phyloP scores from a whole-genome alignment of 805 yeast species.

The Candida multigemmis region DNA sequence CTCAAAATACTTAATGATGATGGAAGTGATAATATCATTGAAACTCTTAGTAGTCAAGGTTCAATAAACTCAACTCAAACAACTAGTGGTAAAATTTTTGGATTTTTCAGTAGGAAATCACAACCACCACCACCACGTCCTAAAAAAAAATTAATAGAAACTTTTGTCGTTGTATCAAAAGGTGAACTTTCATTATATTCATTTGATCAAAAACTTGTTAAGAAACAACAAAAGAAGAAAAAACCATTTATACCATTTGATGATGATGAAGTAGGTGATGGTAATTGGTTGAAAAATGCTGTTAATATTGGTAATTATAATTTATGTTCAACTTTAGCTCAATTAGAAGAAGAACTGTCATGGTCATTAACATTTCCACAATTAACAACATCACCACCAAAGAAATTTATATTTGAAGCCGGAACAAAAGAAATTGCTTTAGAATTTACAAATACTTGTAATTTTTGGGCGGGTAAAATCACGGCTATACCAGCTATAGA shows the following conservation, averaged over 20 bases:
- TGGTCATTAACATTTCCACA: slow-evolving; percentile 44
- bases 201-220: slow-evolving; percentile 37
- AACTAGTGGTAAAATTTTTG: slow-evolving; percentile 13
- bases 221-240: slow-evolving; percentile 27
- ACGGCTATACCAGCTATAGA: slow-evolving; percentile 69
- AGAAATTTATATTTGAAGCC: slow-evolving; percentile 52
- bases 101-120: slow-evolving; percentile 14
- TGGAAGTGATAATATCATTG: slow-evolving; percentile 17
- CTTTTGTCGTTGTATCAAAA: slow-evolving; percentile 59
- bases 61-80: slow-evolving; percentile 9
- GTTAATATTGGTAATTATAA: slow-evolving; percentile 44
- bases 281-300: slow-evolving; percentile 63
- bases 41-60: slow-evolving; percentile 4
- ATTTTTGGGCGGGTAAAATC: slow-evolving; percentile 84
- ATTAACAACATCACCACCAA: slow-evolving; percentile 20
- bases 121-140: slow-evolving; percentile 3
- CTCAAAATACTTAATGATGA: slow-evolving; percentile 28
- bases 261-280: slow-evolving; percentile 40
- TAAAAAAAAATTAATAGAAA: slow-evolving; percentile 27
- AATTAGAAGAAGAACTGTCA: slow-evolving; percentile 14
- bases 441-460: slow-evolving; percentile 68
- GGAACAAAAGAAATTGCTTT: slow-evolving; percentile 59
- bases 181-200: slow-evolving; percentile 56
- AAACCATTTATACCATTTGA: slow-evolving; percentile 12
- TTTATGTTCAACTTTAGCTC: slow-evolving; percentile 44